Percentiles rank a stretch among this genome's conserved stretches.
Evolutionary conservation across 805 yeast genomes (phyloP).

Genomic region (Pichia deserticola): DNA sequence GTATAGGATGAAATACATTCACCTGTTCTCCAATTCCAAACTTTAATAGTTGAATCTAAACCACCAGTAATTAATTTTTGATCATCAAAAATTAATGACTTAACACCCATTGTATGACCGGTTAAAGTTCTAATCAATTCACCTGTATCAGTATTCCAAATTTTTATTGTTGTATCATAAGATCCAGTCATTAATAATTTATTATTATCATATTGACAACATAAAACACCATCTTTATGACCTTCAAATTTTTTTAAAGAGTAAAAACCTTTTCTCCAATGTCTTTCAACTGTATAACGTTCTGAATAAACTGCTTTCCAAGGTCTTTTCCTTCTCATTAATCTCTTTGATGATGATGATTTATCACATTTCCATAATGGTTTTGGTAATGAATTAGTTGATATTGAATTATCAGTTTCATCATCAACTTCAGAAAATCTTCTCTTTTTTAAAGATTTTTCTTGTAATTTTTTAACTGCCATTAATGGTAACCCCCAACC

Average conservation of each 20-base stretch:
- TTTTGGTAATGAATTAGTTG: constrained; percentile 18
- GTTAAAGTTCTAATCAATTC: constrained; percentile 64
- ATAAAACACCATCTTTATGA: constrained; percentile 83
- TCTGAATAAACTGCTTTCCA: constrained; percentile 96
- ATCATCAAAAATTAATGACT: constrained; percentile 77
- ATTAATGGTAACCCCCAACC: constrained; percentile 98
- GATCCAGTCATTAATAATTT: constrained; percentile 81
- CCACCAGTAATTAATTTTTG: constrained; percentile 90
- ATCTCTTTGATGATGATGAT: background rate
- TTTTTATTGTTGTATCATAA: constrained; percentile 79
- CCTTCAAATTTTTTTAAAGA: constrained; percentile 60
- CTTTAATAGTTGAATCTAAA: constrained; percentile 81
- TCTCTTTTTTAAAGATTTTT: constrained; percentile 18
- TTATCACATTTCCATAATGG: constrained; percentile 16
- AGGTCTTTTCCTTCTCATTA: constrained; percentile 53
- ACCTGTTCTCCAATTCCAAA: constrained; percentile 95
- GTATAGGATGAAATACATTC: constrained; percentile 88
- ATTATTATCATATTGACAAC: constrained; percentile 77
- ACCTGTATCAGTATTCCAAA: constrained; percentile 89
- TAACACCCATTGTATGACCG: constrained; percentile 88
- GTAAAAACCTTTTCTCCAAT: constrained; percentile 86
- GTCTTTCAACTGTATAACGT: constrained; percentile 82
- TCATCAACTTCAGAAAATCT: constrained; percentile 21
- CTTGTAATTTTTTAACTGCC: constrained; percentile 63
- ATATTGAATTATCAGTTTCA: constrained; percentile 11